A percentile compares a stretch with the other conserved stretches of the same genome.
These are phyloP conservation scores for Nicotiana noctiflora DNA, from an alignment of 257 asterid genomes.

Conservation along the genomic window DNA sequence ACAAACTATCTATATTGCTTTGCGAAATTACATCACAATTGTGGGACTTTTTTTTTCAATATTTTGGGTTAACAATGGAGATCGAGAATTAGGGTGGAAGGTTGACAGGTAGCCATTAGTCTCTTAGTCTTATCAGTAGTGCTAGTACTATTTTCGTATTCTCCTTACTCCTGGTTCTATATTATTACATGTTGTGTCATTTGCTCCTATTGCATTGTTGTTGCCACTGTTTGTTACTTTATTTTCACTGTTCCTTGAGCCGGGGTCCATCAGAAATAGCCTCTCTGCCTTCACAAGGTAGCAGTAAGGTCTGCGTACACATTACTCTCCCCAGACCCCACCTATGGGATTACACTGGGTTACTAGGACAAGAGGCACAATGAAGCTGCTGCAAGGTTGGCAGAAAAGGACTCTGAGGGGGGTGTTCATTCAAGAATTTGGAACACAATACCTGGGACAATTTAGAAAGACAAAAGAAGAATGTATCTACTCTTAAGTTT, in stretches of 20 bases:
- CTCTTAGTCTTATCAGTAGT: too few relatives aligned
- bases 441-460: not conserved
- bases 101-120: too few relatives aligned
- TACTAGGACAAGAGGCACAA: not conserved
- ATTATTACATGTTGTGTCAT: too few relatives aligned
- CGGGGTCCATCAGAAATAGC: rapidly evolving
- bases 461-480: not conserved
- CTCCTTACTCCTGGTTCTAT: too few relatives aligned
- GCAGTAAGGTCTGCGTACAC: rapidly evolving
- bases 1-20: not conserved
- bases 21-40: not conserved
- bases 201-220: too few relatives aligned
- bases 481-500: not conserved
- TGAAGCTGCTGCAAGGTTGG: not conserved
- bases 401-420: not conserved
- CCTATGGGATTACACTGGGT: rapidly evolving
- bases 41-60: not conserved
- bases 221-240: too few relatives aligned
- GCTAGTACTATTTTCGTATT: too few relatives aligned
- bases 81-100: too few relatives aligned
- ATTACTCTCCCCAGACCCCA: rapidly evolving
- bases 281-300: too few relatives aligned
- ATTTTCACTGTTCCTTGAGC: too few relatives aligned
- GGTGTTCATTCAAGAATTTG: not conserved
- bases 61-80: not conserved